Base-by-base conservation (phyloP, 805 yeast genomes). In the Lachancea thermotolerans region DNA sequence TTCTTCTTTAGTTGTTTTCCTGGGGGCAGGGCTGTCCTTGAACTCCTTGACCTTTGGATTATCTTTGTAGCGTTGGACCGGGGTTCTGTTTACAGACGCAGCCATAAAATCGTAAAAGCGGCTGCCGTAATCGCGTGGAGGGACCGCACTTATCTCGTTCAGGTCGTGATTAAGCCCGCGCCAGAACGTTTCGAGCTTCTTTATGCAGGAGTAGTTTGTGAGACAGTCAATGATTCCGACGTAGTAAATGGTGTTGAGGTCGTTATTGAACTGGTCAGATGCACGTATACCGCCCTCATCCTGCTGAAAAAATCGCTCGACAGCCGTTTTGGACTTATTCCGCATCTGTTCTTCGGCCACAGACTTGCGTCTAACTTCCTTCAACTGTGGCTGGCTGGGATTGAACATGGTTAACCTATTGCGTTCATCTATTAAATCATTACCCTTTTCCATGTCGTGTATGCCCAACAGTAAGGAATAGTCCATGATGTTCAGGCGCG, bases 181-280 rank as follows among this genome's bases (percentile, higher is more conserved):
- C 81, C 89, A 84, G 50, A 86, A 77, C 0, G 98, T 91, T 60
- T 93, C 99, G 38, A 89, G 62, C 51, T 77, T 75, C 62, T 93
- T 93, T 52, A 79, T 68, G 17, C 82, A 64, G 0, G 85, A 79
- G 56, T 87, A 87, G 51, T 79, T 78, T 0, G 99, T 93, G 53
- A 93, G 70, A 65, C 96, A 91, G 60, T 93, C 99, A 51, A 93
- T 93, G 33, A 93, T 82, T 8, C 99, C 99, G 55, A 93, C 68
- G 58, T 90, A 93, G 66, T 93, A 93, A 7, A 91, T 77, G 44
- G 82, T 77, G 28, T 78, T 72, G 31, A 77, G 58, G 18, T 87
- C 85, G 39, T 77, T 73, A 58, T 63, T 53, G 37, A 51, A 46
- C 35, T 52, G 47, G 57, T 82, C 77, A 1, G 95, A 80, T 3